A percentile compares a stretch with the other conserved stretches of the same genome.
phyloP scores from a whole-genome alignment of 1,284 basidiomycete species.

The Volvariella surrecta region DNA sequence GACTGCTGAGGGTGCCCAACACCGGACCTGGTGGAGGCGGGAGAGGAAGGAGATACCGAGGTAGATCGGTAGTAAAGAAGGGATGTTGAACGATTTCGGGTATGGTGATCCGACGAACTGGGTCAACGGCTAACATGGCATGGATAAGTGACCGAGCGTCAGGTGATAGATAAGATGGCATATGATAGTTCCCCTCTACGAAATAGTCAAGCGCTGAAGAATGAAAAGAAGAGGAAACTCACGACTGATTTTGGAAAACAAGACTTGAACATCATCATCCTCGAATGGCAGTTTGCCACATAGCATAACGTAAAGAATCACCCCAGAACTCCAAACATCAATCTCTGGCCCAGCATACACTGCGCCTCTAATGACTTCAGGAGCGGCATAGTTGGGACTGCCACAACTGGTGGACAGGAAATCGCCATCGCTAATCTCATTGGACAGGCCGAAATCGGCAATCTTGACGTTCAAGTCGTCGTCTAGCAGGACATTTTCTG shows the following conservation, averaged over 20 bases:
- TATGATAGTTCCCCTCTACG: conserved; percentile 77
- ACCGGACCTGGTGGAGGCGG: conserved; percentile 76
- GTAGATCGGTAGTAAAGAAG: conserved; percentile 83
- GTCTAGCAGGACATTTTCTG: conserved; percentile 81
- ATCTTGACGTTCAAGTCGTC: conserved; percentile 87
- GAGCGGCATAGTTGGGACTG: conserved; percentile 93
- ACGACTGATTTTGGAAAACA: conserved; percentile 94
- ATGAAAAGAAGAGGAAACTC: conserved; percentile 6
- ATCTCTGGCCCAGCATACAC: conserved; percentile 94
- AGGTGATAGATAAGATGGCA: conserved; percentile 69
- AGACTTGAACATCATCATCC: conserved; percentile 85
- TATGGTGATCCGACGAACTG: conserved; percentile 87
- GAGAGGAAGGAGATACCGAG: conserved; percentile 79
- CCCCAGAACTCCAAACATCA: conserved; percentile 96
- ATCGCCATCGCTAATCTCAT: conserved; percentile 91
- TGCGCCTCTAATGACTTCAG: conserved; percentile 90
- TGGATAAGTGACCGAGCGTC: conserved; percentile 76
- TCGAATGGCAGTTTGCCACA: conserved; percentile 91
- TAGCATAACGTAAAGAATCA: conserved; percentile 93
- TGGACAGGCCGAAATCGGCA: conserved; percentile 91
- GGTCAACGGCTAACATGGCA: conserved; percentile 87
- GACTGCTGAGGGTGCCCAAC: conserved; percentile 59
- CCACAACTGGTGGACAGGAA: conserved; percentile 94
- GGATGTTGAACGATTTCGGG: conserved; percentile 84
- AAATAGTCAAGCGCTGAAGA: not conserved